phyloP scores from a whole-genome alignment of 805 yeast species.

The Ogataea nonfermentans region DNA sequence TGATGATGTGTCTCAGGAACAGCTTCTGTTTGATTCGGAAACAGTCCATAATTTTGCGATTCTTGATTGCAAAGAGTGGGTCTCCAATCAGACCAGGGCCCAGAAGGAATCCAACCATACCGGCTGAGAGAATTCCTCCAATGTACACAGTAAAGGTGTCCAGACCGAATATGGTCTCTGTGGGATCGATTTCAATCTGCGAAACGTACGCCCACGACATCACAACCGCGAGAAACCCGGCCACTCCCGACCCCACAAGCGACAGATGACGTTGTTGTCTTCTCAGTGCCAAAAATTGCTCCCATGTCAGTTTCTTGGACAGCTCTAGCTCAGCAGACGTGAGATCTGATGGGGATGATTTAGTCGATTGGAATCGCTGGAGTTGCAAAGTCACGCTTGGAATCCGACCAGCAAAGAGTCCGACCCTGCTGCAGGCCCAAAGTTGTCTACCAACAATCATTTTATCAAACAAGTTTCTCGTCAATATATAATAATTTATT shows the following conservation, averaged over 20 bases:
- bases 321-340: conserved; percentile 24
- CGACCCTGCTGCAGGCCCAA: conserved; percentile 1
- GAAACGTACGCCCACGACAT: conserved; percentile 75
- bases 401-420: conserved; percentile 1
- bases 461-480: background rate
- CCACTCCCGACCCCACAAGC: conserved; percentile 60
- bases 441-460: conserved; percentile 4
- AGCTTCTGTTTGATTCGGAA: conserved; percentile 64
- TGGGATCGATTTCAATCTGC: conserved; percentile 81
- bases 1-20: conserved; percentile 70
- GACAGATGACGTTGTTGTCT: conserved; percentile 73
- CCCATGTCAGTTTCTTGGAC: conserved; percentile 58
- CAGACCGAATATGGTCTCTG: conserved; percentile 83
- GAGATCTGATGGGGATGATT: conserved; percentile 7
- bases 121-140: conserved; percentile 69
- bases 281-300: conserved; percentile 72
- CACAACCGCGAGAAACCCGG: conserved; percentile 65
- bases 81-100: conserved; percentile 81
- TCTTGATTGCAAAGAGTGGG: conserved; percentile 56
- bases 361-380: conserved; percentile 10
- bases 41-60: conserved; percentile 43
- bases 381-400: conserved; percentile 4
- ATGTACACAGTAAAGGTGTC: conserved; percentile 84
- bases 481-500: background rate
- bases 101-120: conserved; percentile 71